Evolutionary conservation across 2,329 filamentous ascomycete genomes (phyloP).

Genomic region (Aureobasidium sp.): DNA sequence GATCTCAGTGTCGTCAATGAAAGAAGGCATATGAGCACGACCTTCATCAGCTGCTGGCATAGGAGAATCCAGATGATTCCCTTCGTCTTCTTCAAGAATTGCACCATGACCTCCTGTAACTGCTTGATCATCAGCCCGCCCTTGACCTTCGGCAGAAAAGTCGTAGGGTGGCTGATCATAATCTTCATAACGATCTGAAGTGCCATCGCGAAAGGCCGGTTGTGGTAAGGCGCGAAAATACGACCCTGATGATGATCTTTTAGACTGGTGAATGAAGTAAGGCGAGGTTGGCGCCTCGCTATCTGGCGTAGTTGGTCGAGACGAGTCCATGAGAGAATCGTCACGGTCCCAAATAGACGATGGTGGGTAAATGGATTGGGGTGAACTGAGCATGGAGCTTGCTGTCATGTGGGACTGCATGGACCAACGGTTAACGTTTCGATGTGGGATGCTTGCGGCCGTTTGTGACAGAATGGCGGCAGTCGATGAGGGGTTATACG

Average conservation of each 20-base stretch:
- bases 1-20: constrained; percentile 16
- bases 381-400: constrained; percentile 74
- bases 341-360: constrained; percentile 70
- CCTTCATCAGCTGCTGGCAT: background rate
- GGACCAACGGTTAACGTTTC: constrained; percentile 53
- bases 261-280: constrained; percentile 54
- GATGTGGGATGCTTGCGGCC: constrained; percentile 49
- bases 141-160: constrained; percentile 2
- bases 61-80: constrained; percentile 8
- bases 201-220: constrained; percentile 9
- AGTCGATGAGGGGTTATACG: constrained; percentile 39
- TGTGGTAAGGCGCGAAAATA: constrained; percentile 18
- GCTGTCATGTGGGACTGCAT: constrained; percentile 51
- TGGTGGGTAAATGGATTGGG: constrained; percentile 50
- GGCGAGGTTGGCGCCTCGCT: constrained; percentile 55
- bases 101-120: constrained; percentile 4
- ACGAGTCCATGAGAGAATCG: constrained; percentile 52
- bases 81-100: constrained; percentile 14
- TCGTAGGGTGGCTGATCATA: background rate
- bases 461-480: constrained; percentile 56
- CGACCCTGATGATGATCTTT: constrained; percentile 44
- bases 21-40: constrained; percentile 5
- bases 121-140: background rate
- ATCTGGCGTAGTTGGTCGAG: constrained; percentile 71
- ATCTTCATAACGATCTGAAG: constrained; percentile 7